phyloP scores from a whole-genome alignment of 129 eudicot species.

The Deinandra increscens region DNA sequence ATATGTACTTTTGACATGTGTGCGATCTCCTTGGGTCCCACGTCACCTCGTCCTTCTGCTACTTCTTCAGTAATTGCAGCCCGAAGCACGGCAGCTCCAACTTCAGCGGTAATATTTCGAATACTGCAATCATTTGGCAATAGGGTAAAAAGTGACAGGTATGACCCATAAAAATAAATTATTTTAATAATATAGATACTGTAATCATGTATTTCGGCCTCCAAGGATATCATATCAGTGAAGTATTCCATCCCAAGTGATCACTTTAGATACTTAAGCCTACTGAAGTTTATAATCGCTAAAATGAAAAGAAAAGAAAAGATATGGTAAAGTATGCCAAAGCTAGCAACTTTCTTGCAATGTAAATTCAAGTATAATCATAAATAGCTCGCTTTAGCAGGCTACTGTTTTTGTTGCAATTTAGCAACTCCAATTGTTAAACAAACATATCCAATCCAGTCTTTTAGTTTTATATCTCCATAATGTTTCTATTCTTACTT shows the following conservation, averaged over 20 bases:
- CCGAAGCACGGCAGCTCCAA: constrained; percentile 87
- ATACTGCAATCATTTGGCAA: constrained; percentile 55
- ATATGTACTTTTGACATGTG: constrained; percentile 76
- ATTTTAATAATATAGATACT: too few species aligned
- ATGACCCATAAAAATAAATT: too few species aligned
- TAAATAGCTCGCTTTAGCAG: neutral
- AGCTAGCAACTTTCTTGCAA: too few species aligned
- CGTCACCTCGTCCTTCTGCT: constrained; percentile 88
- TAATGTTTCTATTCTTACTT: too few species aligned
- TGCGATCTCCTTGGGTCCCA: constrained; percentile 69
- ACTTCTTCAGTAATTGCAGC: constrained; percentile 73
- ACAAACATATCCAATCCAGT: neutral
- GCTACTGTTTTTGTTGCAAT: too few species aligned
- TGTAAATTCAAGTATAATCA: neutral
- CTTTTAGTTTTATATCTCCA: neutral
- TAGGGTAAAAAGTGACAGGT: neutral
- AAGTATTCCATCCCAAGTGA: neutral
- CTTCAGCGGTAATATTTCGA: constrained; percentile 91
- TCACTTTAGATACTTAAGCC: neutral
- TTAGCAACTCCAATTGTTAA: too few species aligned
- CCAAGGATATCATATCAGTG: too few species aligned
- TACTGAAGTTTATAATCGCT: too few species aligned
- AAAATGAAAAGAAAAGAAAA: too few species aligned
- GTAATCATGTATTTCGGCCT: too few species aligned
- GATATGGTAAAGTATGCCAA: too few species aligned